Evolutionary conservation across 768 basidiomycete genomes (phyloP), one percentile per base, ranked within the genome.

Genomic region (Crassisporium funariophilum): DNA sequence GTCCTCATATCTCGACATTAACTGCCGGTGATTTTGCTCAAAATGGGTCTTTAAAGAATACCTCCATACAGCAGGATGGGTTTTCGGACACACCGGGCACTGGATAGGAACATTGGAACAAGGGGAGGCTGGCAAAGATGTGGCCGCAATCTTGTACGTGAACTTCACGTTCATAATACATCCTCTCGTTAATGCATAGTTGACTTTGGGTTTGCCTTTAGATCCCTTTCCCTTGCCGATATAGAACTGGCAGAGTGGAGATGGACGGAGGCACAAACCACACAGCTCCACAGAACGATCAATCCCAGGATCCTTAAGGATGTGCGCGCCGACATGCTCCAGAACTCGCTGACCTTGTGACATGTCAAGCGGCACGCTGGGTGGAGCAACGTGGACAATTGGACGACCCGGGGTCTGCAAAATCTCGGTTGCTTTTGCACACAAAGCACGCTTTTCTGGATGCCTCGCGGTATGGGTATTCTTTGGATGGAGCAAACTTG

Each of bases 301-400:
- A 6, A 61, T 10, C 3, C 16, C 22, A 1, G 56, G 35, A 39
- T 65, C 63, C 42, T 54, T 27, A 13, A 64, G 59, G 24, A 66
- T 59, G 38, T 67, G 64, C 2, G 58, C 47, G 2, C 57, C 63
- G 2, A 60, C 57, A 35, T 68, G 67, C 16, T 61, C 53, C 1
- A 68, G 45, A 0, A 67, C 46, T 1, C 49, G 46, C 10, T 55
- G 63, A 10, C 41, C 50, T 37, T 58, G 48, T 2, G 36, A 35
- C 16, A 50, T 35, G 29, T 56, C 45, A 11, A 59, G 57, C 6
- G 33, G 8, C 1, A 56, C 7, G 2, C 46, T 9, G 7, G 53
- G 50, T 10, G 44, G n/a, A 24, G 46, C 57, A 55, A 15, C 5
- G 35, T 2, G 47, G 46, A 31, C 61, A 61, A 20, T 45, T 40